Evolutionary conservation across 148 eudicot species (phyloP).

Genomic region (Pharnaceum exiguum): DNA sequence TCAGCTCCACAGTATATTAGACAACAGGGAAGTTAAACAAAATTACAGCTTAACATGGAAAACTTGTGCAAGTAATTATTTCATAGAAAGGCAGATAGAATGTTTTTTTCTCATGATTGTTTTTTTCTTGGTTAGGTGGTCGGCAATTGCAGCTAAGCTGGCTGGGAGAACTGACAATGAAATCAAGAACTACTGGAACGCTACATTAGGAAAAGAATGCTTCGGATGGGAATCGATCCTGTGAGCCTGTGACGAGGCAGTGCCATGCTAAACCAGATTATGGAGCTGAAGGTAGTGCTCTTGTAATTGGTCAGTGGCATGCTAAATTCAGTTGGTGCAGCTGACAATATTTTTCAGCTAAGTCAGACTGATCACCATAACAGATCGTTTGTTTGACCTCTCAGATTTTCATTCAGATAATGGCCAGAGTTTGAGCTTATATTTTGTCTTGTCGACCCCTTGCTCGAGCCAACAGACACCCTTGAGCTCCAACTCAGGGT

Average conservation of each 20-base stretch:
- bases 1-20: constrained; percentile 20
- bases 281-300: no score
- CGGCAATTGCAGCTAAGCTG: constrained; percentile 21
- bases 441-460: no score
- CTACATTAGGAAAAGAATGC: constrained; percentile 16
- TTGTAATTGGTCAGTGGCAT: background rate
- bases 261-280: constrained; percentile 13
- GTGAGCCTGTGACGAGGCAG: constrained; percentile 13
- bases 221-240: constrained; percentile 23
- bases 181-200: constrained; percentile 25
- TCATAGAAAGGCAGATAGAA: background rate
- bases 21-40: constrained; percentile 16
- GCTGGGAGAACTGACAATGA: constrained; percentile 21
- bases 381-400: background rate
- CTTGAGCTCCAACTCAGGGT: background rate
- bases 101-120: background rate
- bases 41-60: background rate
- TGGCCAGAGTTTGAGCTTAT: background rate
- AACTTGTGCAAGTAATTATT: background rate
- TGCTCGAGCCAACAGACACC: background rate
- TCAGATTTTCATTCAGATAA: background rate
- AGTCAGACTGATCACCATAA: constrained; percentile 3
- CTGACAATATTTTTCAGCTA: background rate
- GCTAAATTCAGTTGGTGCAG: background rate
- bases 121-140: constrained; percentile 18